Percentiles rank a stretch among this genome's conserved stretches.
phyloP scores from a whole-genome alignment of 1,139 yeast genomes.

The Kodamaea alishanica region DNA sequence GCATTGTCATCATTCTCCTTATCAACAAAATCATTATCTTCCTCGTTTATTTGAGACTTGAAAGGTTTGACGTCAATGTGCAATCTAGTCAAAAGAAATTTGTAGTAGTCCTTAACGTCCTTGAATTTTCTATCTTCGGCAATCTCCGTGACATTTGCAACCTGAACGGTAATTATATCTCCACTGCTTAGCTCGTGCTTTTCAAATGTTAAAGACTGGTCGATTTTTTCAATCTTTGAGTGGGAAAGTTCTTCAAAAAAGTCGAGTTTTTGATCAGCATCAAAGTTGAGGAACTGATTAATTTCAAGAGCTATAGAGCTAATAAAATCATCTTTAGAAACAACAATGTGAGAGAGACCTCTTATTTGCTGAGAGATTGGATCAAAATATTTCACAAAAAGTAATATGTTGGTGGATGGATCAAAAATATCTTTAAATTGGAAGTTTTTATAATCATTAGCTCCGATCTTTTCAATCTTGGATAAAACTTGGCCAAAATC shows the following conservation, averaged over 20 bases:
- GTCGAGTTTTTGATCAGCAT: constrained; percentile 34
- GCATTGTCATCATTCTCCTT: constrained; percentile 13
- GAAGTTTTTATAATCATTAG: constrained; percentile 3
- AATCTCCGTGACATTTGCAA: constrained; percentile 20
- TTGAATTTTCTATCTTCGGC: constrained; percentile 19
- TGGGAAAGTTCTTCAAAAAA: constrained; percentile 73
- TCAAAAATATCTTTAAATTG: constrained; percentile 21
- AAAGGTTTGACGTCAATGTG: constrained; percentile 55
- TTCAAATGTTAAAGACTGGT: constrained; percentile 46
- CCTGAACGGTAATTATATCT: constrained; percentile 68
- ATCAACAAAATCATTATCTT: constrained; percentile 44
- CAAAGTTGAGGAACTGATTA: constrained; percentile 44
- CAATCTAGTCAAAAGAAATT: constrained; percentile 62
- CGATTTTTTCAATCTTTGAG: constrained; percentile 51
- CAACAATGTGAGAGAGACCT: constrained; percentile 64
- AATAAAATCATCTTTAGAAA: constrained; percentile 48
- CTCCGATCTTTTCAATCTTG: constrained; percentile 15
- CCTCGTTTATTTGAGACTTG: constrained; percentile 41
- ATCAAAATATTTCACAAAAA: constrained; percentile 74
- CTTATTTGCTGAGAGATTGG: constrained; percentile 47
- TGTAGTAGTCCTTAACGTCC: constrained; percentile 53
- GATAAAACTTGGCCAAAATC: constrained; percentile 21
- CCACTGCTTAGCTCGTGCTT: constrained; percentile 72
- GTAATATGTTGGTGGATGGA: constrained; percentile 38
- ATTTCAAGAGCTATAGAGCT: constrained; percentile 43